These are phyloP conservation scores for Metschnikowia henanensis DNA, from an alignment of 805 yeast genomes.

Conservation along the genomic window DNA sequence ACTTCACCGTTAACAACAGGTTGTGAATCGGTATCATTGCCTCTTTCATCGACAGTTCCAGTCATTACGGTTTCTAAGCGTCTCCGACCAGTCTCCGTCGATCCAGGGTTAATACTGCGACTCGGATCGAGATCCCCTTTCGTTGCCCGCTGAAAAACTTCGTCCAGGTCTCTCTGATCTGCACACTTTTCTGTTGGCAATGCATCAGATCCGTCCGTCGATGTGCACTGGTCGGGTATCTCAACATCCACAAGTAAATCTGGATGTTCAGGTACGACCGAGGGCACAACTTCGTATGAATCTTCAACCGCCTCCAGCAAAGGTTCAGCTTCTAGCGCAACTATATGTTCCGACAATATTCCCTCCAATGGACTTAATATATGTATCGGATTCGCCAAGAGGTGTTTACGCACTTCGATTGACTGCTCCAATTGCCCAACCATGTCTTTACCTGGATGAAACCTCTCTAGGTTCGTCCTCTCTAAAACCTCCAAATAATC, in stretches of 20 bases:
- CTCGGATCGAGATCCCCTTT: background rate
- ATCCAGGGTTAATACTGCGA: background rate
- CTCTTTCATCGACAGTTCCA: background rate
- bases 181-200: background rate
- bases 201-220: background rate
- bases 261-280: background rate
- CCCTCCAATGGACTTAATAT: background rate
- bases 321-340: conserved; percentile 1
- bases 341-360: background rate
- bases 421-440: background rate
- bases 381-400: background rate
- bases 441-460: background rate
- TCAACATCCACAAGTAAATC: background rate
- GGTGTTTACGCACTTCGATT: background rate
- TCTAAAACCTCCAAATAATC: background rate
- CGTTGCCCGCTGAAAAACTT: background rate
- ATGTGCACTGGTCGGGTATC: background rate
- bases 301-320: background rate
- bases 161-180: background rate
- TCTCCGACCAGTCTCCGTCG: background rate
- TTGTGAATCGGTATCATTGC: background rate
- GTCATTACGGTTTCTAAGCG: background rate
- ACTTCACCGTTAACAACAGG: too few species aligned
- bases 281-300: background rate
- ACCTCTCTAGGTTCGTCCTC: background rate